Base-by-base conservation (phyloP, 176 grass and related monocot genomes). In the Oropetium thomaeum region DNA sequence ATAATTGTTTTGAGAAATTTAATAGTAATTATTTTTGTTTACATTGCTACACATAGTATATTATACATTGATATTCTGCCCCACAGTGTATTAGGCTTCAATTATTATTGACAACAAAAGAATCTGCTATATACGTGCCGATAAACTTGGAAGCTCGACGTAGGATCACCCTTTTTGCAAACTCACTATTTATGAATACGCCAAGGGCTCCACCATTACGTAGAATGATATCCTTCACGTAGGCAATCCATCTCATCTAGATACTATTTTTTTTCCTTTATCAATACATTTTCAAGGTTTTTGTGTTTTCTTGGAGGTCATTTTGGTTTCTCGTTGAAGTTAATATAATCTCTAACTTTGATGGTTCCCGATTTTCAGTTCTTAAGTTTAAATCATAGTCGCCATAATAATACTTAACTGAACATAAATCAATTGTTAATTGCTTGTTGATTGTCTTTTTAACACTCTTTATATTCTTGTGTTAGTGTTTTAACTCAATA, bases 151-250 rank as follows among this genome's bases (percentile, higher is more conserved):
- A 99, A 55, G 96, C 96, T 76, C 92, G 85, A 35, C 88, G 96
- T 43, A 93, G 96, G 49, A 95, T 99, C 38, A 99, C 91, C 34
- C 95, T 99, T 71, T 99, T 99, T 86, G 87, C 96, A 55, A 99
- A 99, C 81, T 99, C 96, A 61, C 82, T 99, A 73, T 99, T 95
- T 80, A 99, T 99, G 96, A 88, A 66, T 47, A 90, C 95, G 91
- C 96, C 91, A 66, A 54, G 8, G 54, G 87, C 96, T 77, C 96
- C 87, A 74, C 76, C 73, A 69, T 87, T 99, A 62, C 80, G 64
- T 40, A 77, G 77, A 39, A 99, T 99, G 96, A 86, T 91, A 73
- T 95, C 96, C 73, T 99, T 99, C 68, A 95, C 91, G 96, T 90
- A 66, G 66, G 64, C 63, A 60, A 51, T 49, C 39, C 17, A 73